Evolutionary conservation across 2,329 filamentous ascomycete genomes (phyloP).

Genomic region (Diaporthe sp.): DNA sequence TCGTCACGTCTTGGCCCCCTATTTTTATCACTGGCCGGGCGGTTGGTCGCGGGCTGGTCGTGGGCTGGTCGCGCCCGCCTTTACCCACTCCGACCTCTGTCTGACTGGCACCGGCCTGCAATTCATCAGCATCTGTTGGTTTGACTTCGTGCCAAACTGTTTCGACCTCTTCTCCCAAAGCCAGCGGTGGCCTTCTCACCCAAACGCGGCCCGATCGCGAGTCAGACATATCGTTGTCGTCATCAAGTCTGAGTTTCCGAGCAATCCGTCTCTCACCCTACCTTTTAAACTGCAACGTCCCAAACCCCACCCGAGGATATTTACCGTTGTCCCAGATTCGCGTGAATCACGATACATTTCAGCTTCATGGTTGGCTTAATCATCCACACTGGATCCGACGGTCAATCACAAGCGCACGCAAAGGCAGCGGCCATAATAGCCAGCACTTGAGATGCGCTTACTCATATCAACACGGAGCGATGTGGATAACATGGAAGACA

Average conservation of each 20-base stretch:
- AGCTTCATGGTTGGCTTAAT: too few species aligned
- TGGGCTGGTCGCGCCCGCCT: background rate
- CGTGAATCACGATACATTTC: background rate
- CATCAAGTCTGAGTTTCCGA: background rate
- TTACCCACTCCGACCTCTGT: background rate
- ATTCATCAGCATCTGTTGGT: background rate
- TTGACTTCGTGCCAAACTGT: background rate
- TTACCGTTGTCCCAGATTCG: too few species aligned
- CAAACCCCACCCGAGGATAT: background rate
- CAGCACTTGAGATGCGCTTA: background rate
- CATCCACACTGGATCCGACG: background rate
- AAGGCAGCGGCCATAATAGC: background rate
- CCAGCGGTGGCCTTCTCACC: background rate
- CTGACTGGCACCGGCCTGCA: background rate
- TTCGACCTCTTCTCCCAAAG: conserved; percentile 2
- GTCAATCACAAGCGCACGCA: background rate
- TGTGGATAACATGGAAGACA: background rate
- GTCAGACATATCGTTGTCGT: background rate
- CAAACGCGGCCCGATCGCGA: background rate
- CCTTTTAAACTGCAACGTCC: background rate
- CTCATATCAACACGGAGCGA: background rate
- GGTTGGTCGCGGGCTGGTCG: background rate
- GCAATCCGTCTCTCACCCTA: background rate
- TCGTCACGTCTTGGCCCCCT: conserved; percentile 1
- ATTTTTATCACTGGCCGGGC: conserved; percentile 24